These are phyloP conservation scores for Pyrenochaeta sp. DNA, from an alignment of 2,329 filamentous ascomycete species.

Conservation along the genomic window DNA sequence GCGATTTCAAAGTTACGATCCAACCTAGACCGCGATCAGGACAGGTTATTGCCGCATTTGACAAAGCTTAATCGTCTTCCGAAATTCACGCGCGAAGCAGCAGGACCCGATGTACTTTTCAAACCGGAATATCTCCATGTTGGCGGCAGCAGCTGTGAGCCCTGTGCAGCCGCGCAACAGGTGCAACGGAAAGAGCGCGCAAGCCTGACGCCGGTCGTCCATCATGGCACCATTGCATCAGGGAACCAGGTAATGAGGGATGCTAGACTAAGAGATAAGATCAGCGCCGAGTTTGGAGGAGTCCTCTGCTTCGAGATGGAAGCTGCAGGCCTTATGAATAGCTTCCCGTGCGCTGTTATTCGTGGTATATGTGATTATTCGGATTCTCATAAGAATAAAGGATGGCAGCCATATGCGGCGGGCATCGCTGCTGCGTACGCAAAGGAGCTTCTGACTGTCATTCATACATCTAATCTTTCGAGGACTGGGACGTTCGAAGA, in stretches of 20 bases:
- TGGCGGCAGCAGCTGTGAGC: constrained; percentile 8
- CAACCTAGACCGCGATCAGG: constrained; percentile 1
- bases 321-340: constrained; percentile 34
- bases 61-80: constrained; percentile 10
- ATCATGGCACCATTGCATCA: constrained; percentile 51
- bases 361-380: constrained; percentile 29
- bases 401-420: constrained; percentile 1
- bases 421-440: neutral
- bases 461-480: constrained; percentile 5
- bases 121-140: constrained; percentile 20
- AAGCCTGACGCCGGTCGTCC: constrained; percentile 34
- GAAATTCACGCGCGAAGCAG: constrained; percentile 12
- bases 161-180: constrained; percentile 11
- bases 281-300: constrained; percentile 29
- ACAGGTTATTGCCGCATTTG: constrained; percentile 4
- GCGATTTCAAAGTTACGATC: constrained; percentile 8
- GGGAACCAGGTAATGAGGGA: constrained; percentile 54
- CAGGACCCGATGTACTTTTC: constrained; percentile 23
- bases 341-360: constrained; percentile 25
- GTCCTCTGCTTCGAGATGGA: constrained; percentile 30
- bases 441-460: constrained; percentile 1
- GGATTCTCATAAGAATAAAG: constrained; percentile 17
- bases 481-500: too few relatives aligned
- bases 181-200: constrained; percentile 7
- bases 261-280: constrained; percentile 44